phyloP scores from a whole-genome alignment of 257 asterid species.

The Forsythia viridissima region DNA sequence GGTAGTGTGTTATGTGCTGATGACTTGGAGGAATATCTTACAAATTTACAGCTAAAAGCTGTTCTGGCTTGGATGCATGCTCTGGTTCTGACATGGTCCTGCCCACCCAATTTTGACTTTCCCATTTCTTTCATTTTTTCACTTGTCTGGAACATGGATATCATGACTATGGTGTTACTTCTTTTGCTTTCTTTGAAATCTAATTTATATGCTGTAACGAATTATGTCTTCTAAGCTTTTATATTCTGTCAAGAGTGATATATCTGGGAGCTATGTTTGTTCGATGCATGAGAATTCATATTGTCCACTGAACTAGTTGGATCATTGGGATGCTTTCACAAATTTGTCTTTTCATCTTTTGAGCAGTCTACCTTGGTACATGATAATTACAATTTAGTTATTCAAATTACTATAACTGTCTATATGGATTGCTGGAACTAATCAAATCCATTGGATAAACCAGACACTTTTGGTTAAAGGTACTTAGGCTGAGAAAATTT shows the following conservation, averaged over 20 bases:
- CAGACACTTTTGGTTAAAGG: background rate
- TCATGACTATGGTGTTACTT: background rate
- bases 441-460: background rate
- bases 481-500: background rate
- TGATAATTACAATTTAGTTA: background rate
- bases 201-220: background rate
- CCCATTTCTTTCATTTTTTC: background rate
- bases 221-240: background rate
- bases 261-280: background rate
- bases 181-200: background rate
- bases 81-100: background rate
- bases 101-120: constrained; percentile 1
- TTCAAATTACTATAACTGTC: background rate
- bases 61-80: background rate
- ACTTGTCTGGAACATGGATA: background rate
- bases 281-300: constrained; percentile 6
- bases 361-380: background rate
- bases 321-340: background rate
- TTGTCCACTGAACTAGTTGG: background rate
- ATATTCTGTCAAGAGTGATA: background rate
- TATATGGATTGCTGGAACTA: background rate
- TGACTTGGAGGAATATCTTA: background rate
- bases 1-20: background rate
- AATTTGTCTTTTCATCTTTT: background rate
- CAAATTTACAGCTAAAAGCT: background rate